Conservation (phyloP, 176 grass and related monocot species). For the Triticum monococcum region DNA sequence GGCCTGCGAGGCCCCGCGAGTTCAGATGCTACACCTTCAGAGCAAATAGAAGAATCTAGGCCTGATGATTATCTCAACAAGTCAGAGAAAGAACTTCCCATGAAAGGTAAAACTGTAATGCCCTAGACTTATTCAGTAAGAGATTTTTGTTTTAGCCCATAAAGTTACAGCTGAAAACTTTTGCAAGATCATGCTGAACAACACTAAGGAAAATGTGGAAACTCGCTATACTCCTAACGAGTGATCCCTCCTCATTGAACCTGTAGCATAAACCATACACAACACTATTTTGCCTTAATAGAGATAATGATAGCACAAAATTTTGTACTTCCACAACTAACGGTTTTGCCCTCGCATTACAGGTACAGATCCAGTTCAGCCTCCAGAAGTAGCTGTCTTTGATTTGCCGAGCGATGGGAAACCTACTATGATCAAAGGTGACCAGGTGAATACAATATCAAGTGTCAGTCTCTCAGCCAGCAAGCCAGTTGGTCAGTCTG, state of each 20-base stretch:
- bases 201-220: background rate
- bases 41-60: too few species aligned
- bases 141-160: background rate
- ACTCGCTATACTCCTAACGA: background rate
- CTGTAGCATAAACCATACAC: background rate
- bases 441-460: background rate
- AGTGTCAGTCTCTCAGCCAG: conserved; percentile 2
- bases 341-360: background rate
- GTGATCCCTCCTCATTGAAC: background rate
- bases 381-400: background rate
- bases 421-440: background rate
- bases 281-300: background rate
- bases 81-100: too few species aligned
- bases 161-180: background rate
- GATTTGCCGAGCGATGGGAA: conserved; percentile 3
- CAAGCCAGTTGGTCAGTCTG: background rate
- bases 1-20: too few species aligned
- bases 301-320: background rate
- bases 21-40: too few species aligned
- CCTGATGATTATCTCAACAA: too few species aligned
- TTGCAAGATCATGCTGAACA: background rate
- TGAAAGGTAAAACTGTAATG: too few species aligned
- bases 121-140: too few species aligned
- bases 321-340: background rate
- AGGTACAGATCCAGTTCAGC: conserved; percentile 1